Evolutionary conservation across 371 early-diverging fungal species (phyloP).

Genomic region (Syncephalastrum sp.): DNA sequence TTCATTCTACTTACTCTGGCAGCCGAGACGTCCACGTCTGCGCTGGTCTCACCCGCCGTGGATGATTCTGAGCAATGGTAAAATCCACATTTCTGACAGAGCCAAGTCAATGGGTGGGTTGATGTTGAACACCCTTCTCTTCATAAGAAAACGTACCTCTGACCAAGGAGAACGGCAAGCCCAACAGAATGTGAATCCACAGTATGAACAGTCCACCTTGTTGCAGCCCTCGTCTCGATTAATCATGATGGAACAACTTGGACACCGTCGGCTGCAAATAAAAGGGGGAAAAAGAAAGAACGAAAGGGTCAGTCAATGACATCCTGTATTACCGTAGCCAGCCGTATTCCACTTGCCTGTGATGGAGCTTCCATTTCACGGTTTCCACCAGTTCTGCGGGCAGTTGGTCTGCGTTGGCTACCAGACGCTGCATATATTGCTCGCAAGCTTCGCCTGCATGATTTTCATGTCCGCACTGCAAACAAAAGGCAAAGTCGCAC

Average conservation of each 20-base stretch:
- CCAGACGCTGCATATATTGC: conserved; percentile 40
- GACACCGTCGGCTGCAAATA: conserved; percentile 55
- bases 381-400: conserved; percentile 34
- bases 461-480: conserved; percentile 57
- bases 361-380: conserved; percentile 48
- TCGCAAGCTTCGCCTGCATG: conserved; percentile 53
- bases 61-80: conserved; percentile 13
- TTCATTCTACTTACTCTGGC: conserved; percentile 13
- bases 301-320: conserved; percentile 13
- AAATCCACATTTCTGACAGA: conserved; percentile 18
- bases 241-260: conserved; percentile 72
- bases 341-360: conserved; percentile 8
- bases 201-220: conserved; percentile 72
- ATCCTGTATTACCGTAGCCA: neutral
- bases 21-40: conserved; percentile 2
- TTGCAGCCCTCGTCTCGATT: conserved; percentile 81
- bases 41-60: neutral
- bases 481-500: conserved; percentile 47
- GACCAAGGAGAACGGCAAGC: conserved; percentile 44
- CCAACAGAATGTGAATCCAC: conserved; percentile 78
- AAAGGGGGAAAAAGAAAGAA: neutral
- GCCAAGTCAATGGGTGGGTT: neutral
- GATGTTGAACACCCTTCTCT: neutral
- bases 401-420: conserved; percentile 12
- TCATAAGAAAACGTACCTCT: conserved; percentile 11